Evolutionary conservation across 495 filamentous ascomycete species (phyloP).

Genomic region (Neurospora intermedia): DNA sequence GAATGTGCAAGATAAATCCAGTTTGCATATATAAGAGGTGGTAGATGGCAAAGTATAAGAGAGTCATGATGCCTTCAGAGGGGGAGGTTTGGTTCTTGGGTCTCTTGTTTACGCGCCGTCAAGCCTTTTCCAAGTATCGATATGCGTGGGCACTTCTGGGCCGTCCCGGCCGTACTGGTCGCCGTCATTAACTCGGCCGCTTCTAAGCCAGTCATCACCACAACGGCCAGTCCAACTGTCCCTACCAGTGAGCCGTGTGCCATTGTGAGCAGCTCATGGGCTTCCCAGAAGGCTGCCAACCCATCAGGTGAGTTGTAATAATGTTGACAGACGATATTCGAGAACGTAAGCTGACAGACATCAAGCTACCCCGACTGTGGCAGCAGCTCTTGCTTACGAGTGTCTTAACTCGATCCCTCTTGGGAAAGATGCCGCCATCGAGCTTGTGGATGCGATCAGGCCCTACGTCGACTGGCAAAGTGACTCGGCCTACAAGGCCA

Average conservation of each 20-base stretch:
- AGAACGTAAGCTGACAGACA: not conserved
- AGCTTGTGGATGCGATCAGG: constrained; percentile 21
- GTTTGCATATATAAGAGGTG: no score
- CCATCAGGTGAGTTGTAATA: not conserved
- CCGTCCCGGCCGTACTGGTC: not conserved
- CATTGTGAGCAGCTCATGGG: constrained; percentile 30
- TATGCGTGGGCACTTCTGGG: constrained; percentile 1
- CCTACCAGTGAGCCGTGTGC: constrained; percentile 27
- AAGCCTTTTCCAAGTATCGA: not conserved
- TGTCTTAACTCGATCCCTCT: constrained; percentile 24
- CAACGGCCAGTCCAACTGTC: not conserved
- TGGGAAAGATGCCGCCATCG: constrained; percentile 14
- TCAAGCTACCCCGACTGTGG: constrained; percentile 11
- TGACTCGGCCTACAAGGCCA: constrained; percentile 32
- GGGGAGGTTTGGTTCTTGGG: not conserved
- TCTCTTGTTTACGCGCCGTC: not conserved
- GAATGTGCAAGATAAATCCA: no score
- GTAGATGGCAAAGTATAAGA: not conserved
- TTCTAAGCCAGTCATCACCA: not conserved
- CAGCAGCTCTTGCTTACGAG: constrained; percentile 16
- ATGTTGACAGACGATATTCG: not conserved
- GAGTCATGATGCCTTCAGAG: not conserved
- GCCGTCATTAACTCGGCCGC: not conserved
- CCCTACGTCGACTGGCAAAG: constrained; percentile 28
- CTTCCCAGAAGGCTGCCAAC: constrained; percentile 19